Base-by-base conservation (phyloP, 805 yeast genomes). In the Limtongia smithiae region DNA sequence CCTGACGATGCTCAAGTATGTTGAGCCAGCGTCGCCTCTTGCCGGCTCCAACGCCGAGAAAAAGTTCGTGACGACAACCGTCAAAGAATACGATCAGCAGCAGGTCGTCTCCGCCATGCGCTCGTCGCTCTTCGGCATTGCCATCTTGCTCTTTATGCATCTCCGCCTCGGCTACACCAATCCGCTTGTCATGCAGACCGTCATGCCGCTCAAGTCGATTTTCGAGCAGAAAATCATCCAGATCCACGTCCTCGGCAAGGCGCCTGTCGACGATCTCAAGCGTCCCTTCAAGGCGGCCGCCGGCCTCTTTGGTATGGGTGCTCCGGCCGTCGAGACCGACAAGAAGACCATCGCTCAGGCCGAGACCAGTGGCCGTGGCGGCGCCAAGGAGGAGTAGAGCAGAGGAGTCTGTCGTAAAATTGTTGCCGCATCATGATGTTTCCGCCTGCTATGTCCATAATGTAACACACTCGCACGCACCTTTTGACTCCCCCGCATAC, bases 71-170 rank as follows among this genome's bases (percentile, higher is more conserved):
- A 86, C 91, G 58, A 88, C 96, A 59, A 91, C 97, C 45, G 88
- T 89, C 58, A 87, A 81, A 75, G 96, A 93, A 62, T 93, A 93
- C 75, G 98, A 93, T 71, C 78, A 90, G 68, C 77, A 81, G 66
- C 96, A 91, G 74, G 78, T 91, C 55, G 81, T 85, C 69, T 54
- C 79, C 44, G 82, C 88, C 52, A 77, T 90, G n/a, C 30, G 85
- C 71, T 80, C 94, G 58, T 79, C 88, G 60, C 82, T 83, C 76
- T 85, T 94, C 57, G 85, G 94, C 58, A 67, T 90, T 61, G 96
- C 95, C 63, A 88, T 93, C 95, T 90, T 93, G 90, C 95, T 84
- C 22, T 85, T 91, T 82, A 90, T 91, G 97, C 98, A 93, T 71
- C 65, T 93, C 55, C 91, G 91, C 81, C 81, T 93, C 94, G 85